These are phyloP conservation scores for Arachnomyces sp. DNA, from an alignment of 2,329 filamentous ascomycete genomes.

Conservation along the genomic window DNA sequence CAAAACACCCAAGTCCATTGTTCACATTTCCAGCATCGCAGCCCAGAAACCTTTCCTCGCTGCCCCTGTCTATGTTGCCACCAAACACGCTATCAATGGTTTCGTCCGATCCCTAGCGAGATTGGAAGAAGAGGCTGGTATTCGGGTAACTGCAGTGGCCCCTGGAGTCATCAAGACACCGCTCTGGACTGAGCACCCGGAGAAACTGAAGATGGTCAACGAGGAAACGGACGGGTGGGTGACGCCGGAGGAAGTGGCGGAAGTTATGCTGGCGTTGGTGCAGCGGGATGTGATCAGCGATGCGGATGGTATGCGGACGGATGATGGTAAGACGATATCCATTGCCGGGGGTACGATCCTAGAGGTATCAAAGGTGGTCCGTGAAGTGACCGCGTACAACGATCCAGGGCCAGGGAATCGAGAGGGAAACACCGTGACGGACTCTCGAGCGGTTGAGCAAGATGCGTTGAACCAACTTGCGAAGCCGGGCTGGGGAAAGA, in stretches of 20 bases:
- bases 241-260: slow-evolving; percentile 52
- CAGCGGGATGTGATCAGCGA: slow-evolving; percentile 35
- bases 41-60: slow-evolving; percentile 32
- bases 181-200: slow-evolving; percentile 53
- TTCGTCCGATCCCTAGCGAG: slow-evolving; percentile 42
- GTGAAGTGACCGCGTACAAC: slow-evolving; percentile 43
- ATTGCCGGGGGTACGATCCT: slow-evolving; percentile 45
- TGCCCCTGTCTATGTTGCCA: slow-evolving; percentile 40
- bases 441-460: slow-evolving; percentile 31
- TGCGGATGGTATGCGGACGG: slow-evolving; percentile 20
- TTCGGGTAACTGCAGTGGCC: slow-evolving; percentile 52
- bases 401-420: slow-evolving; percentile 45
- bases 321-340: slow-evolving; percentile 22
- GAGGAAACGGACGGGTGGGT: slow-evolving; percentile 47
- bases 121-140: slow-evolving; percentile 42
- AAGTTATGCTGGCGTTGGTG: slow-evolving; percentile 49
- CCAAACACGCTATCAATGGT: slow-evolving; percentile 42
- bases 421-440: slow-evolving; percentile 40
- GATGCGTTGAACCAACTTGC: slow-evolving; percentile 44
- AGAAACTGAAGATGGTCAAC: slow-evolving; percentile 48
- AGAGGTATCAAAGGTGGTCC: slow-evolving; percentile 48
- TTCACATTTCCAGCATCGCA: slow-evolving; percentile 43
- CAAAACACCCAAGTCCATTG: slow-evolving; percentile 32
- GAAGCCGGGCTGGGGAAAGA: slow-evolving; percentile 42
- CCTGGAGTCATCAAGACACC: slow-evolving; percentile 55